Conservation (phyloP, 83 land plant genomes). For the Isoetes engelmannii region DNA sequence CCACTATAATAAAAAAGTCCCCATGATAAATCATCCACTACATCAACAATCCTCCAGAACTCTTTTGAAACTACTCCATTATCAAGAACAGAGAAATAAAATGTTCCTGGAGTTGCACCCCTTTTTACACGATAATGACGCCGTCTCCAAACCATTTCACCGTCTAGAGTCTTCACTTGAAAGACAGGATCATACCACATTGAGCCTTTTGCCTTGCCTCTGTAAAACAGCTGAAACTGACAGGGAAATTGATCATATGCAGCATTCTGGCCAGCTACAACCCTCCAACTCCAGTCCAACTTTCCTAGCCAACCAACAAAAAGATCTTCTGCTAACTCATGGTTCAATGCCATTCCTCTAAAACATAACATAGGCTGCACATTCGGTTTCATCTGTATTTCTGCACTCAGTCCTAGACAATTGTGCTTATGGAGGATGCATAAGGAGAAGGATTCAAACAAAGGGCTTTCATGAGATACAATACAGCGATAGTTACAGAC, state of each 20-base stretch:
- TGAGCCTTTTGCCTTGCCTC: conserved; percentile 77
- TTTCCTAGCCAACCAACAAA: conserved; percentile 91
- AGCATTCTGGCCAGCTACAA: conserved; percentile 91
- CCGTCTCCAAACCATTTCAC: conserved; percentile 66
- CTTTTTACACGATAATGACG: conserved; percentile 66
- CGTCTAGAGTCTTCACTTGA: conserved; percentile 57
- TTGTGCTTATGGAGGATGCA: conserved; percentile 90
- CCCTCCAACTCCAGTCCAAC: conserved; percentile 89
- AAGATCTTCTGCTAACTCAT: conserved; percentile 79
- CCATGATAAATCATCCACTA: conserved; percentile 75
- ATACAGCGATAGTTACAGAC: conserved; percentile 91
- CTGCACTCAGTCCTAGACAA: conserved; percentile 74
- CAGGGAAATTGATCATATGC: conserved; percentile 97
- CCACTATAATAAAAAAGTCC: conserved; percentile 86
- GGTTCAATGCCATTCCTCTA: conserved; percentile 53
- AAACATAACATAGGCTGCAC: conserved; percentile 61
- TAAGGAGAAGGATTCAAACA: conserved; percentile 76
- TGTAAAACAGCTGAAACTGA: conserved; percentile 82
- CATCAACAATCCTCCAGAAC: conserved; percentile 92
- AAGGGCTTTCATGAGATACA: conserved; percentile 81
- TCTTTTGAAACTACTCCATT: conserved; percentile 94
- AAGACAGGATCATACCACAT: conserved; percentile 98
- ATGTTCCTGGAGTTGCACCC: conserved; percentile 61
- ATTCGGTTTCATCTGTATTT: conserved; percentile 61
- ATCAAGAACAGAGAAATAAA: conserved; percentile 79